phyloP scores from a whole-genome alignment of 192 early-diverging fungal species.

The Entomortierella lignicola region DNA sequence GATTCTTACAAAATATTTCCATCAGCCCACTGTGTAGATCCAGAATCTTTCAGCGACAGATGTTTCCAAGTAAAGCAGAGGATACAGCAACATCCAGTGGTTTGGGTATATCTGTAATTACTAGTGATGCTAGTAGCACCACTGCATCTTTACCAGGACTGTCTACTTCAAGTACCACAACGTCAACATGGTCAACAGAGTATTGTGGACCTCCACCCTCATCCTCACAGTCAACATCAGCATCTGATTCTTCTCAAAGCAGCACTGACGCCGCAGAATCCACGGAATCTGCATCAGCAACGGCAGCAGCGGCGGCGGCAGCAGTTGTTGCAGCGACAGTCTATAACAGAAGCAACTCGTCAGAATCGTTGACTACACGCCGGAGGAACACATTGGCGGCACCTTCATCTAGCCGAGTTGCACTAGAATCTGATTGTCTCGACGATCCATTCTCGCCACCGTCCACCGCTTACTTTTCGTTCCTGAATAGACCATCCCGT shows the following conservation, averaged over 20 bases:
- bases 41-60: constrained; percentile 45
- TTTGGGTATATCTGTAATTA: constrained; percentile 25
- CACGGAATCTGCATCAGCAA: not conserved
- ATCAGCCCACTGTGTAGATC: constrained; percentile 44
- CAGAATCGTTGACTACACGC: constrained; percentile 15
- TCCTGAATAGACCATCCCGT: constrained; percentile 36
- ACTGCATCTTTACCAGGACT: constrained; percentile 8
- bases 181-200: constrained; percentile 38
- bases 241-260: not conserved
- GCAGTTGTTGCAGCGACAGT: not conserved
- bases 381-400: constrained; percentile 23
- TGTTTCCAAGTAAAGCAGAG: constrained; percentile 22
- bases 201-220: constrained; percentile 26
- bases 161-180: constrained; percentile 24
- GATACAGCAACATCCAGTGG: constrained; percentile 9
- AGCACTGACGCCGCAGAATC: not conserved
- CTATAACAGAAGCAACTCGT: not conserved
- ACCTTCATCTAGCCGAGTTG: not conserved
- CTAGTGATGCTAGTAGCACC: constrained; percentile 10
- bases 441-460: constrained; percentile 43
- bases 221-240: not conserved
- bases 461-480: constrained; percentile 44
- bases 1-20: too few relatives aligned
- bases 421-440: constrained; percentile 25
- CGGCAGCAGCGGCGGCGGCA: not conserved